A percentile compares a stretch with the other conserved stretches of the same genome.
Conservation (phyloP, 106 monocot species). For the Acorus gramineus region DNA sequence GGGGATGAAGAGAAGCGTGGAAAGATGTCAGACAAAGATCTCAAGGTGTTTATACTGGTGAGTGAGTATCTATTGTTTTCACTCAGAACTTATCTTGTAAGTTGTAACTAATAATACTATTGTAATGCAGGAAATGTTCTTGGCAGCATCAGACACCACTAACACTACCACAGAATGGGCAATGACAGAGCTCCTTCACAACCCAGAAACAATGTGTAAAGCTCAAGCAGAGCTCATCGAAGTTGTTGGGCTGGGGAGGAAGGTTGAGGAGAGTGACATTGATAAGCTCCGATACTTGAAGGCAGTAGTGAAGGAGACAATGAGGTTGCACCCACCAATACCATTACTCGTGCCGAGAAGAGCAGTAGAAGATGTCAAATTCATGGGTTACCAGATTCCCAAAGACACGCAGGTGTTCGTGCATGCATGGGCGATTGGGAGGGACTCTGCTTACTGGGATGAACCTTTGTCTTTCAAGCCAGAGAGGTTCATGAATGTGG, state of each 20-base stretch:
- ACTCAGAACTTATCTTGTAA: too few relatives aligned
- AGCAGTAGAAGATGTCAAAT: conserved; percentile 1
- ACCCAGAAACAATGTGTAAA: conserved; percentile 6
- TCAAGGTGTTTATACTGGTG: conserved; percentile 11
- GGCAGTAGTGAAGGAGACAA: conserved; percentile 10
- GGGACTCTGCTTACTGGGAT: conserved; percentile 9
- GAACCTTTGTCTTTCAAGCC: conserved; percentile 8
- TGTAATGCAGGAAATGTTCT: conserved; percentile 6
- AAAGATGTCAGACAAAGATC: not conserved
- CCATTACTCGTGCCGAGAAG: conserved; percentile 15
- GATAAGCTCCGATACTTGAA: conserved; percentile 8
- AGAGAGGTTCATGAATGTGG: conserved; percentile 13
- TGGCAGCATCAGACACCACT: conserved; percentile 7
- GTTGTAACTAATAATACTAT: too few relatives aligned
- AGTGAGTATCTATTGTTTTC: not conserved
- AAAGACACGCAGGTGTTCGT: conserved; percentile 13
- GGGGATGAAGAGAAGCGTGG: conserved; percentile 5
- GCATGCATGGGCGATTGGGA: conserved; percentile 19
- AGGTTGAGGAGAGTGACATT: not conserved
- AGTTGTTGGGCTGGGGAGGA: not conserved
- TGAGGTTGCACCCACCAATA: conserved; percentile 14
- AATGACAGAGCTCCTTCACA: conserved; percentile 12
- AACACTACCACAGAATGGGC: conserved; percentile 8
- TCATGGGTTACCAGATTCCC: conserved; percentile 15
- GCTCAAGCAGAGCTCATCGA: conserved; percentile 7